Evolutionary conservation across 768 basidiomycete genomes (phyloP).

Genomic region (Amanita jacksonii): DNA sequence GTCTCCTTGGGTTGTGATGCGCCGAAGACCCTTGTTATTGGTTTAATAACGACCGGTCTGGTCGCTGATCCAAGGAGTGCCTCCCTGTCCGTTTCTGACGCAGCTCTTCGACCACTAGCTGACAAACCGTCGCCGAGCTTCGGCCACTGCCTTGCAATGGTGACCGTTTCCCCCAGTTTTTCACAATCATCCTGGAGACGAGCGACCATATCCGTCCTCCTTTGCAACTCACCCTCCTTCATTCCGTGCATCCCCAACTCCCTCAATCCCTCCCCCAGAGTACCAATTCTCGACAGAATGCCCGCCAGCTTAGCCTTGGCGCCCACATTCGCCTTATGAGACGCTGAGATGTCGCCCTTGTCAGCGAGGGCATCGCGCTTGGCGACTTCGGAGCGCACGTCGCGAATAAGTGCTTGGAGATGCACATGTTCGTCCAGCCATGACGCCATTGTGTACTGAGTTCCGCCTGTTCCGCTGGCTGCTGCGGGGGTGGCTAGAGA

Average conservation of each 20-base stretch:
- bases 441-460: slow-evolving; percentile 60
- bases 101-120: slow-evolving; percentile 29
- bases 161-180: slow-evolving; percentile 79
- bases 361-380: slow-evolving; percentile 79
- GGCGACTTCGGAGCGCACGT: slow-evolving; percentile 79
- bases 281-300: slow-evolving; percentile 63
- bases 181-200: slow-evolving; percentile 86
- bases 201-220: slow-evolving; percentile 84
- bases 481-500: slow-evolving; percentile 23
- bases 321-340: slow-evolving; percentile 73
- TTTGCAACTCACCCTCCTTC: slow-evolving; percentile 85
- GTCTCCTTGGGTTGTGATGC: slow-evolving; percentile 58
- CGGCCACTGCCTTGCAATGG: slow-evolving; percentile 52
- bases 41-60: slow-evolving; percentile 23
- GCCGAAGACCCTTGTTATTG: slow-evolving; percentile 76
- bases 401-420: slow-evolving; percentile 66
- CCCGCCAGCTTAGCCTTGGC: slow-evolving; percentile 82
- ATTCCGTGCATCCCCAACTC: slow-evolving; percentile 60
- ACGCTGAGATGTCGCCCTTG: slow-evolving; percentile 59
- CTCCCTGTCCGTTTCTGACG: slow-evolving; percentile 50
- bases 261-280: slow-evolving; percentile 59
- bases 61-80: slow-evolving; percentile 43
- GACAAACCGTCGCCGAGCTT: slow-evolving; percentile 22
- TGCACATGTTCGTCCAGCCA: slow-evolving; percentile 90
- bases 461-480: slow-evolving; percentile 19